Conservation (phyloP, 2,329 filamentous ascomycete genomes). For the Pestalotiopsis fici region DNA sequence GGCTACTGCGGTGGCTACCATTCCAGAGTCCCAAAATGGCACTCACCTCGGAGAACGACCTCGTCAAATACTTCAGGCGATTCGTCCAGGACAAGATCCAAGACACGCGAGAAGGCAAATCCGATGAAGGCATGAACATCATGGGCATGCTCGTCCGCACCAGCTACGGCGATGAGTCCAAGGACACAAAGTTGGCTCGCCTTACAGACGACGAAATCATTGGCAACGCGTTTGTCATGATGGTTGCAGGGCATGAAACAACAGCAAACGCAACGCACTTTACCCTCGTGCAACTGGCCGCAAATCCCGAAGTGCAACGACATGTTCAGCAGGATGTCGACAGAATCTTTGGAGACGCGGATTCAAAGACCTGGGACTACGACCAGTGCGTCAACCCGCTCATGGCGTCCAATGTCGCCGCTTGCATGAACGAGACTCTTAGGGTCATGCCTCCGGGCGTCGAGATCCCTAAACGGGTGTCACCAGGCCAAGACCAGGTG, state of each 20-base stretch:
- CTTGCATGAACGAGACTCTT: slow-evolving; percentile 77
- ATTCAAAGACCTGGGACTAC: slow-evolving; percentile 69
- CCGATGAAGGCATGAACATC: slow-evolving; percentile 51
- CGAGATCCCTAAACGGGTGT: slow-evolving; percentile 69
- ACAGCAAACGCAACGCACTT: slow-evolving; percentile 77
- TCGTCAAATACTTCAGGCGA: slow-evolving; percentile 69
- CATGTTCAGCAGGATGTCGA: slow-evolving; percentile 71
- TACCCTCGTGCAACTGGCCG: slow-evolving; percentile 67
- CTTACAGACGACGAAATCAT: slow-evolving; percentile 67
- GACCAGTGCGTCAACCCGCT: slow-evolving; percentile 66
- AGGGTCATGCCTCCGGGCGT: slow-evolving; percentile 72
- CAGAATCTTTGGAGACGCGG: slow-evolving; percentile 57
- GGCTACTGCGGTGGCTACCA: slow-evolving; percentile 55
- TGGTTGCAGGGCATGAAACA: slow-evolving; percentile 79
- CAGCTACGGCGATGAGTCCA: slow-evolving; percentile 33
- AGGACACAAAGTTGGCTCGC: slow-evolving; percentile 29
- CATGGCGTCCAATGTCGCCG: slow-evolving; percentile 70
- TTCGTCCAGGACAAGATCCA: slow-evolving; percentile 63
- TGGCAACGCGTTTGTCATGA: slow-evolving; percentile 70
- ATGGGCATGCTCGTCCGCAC: slow-evolving; percentile 52
- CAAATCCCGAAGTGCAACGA: slow-evolving; percentile 63
- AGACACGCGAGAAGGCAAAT: slow-evolving; percentile 35
- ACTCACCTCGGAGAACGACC: slow-evolving; percentile 60
- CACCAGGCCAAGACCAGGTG: slow-evolving; percentile 50
- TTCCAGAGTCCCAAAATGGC: slow-evolving; percentile 53